Percentiles rank a stretch among this genome's conserved stretches.
Conservation (phyloP, 2,329 filamentous ascomycete species). For the Paraconiothyrium sp. region DNA sequence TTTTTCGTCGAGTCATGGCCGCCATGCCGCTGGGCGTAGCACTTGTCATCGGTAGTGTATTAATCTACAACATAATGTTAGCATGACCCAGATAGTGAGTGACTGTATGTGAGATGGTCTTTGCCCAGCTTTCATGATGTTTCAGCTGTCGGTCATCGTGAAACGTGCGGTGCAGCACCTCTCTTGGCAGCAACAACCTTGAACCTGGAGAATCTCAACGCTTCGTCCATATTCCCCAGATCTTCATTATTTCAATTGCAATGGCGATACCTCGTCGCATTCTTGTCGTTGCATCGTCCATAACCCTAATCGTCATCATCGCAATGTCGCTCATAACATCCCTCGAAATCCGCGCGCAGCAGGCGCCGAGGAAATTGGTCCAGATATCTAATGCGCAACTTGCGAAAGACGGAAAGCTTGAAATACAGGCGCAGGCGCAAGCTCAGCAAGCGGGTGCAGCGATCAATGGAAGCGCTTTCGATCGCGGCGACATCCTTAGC, state of each 20-base stretch:
- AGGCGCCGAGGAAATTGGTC: slow-evolving; percentile 30
- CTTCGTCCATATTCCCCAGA: slow-evolving; percentile 2
- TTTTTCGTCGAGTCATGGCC: no score
- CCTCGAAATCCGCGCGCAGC: slow-evolving; percentile 36
- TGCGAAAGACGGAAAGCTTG: slow-evolving; percentile 30
- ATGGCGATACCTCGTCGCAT: slow-evolving; percentile 37
- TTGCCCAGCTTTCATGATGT: slow-evolving; percentile 13
- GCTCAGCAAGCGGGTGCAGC: slow-evolving; percentile 32
- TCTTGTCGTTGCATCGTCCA: slow-evolving; percentile 35
- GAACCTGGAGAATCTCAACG: slow-evolving; percentile 11
- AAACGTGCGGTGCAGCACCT: slow-evolving; percentile 21
- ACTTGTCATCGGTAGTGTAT: no score
- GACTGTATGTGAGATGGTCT: neutral
- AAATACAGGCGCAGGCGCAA: slow-evolving; percentile 15
- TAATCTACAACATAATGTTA: neutral
- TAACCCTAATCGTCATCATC: slow-evolving; percentile 39
- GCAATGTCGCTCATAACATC: slow-evolving; percentile 40
- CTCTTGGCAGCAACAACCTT: slow-evolving; percentile 18
- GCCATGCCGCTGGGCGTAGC: no score
- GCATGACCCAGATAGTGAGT: neutral
- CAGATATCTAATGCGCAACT: slow-evolving; percentile 40
- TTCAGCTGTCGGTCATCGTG: slow-evolving; percentile 18
- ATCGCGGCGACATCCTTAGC: slow-evolving; percentile 39
- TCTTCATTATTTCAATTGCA: neutral
- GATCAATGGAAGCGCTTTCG: slow-evolving; percentile 41